Conservation (phyloP, 805 yeast species). For the Yarrowia bubula region DNA sequence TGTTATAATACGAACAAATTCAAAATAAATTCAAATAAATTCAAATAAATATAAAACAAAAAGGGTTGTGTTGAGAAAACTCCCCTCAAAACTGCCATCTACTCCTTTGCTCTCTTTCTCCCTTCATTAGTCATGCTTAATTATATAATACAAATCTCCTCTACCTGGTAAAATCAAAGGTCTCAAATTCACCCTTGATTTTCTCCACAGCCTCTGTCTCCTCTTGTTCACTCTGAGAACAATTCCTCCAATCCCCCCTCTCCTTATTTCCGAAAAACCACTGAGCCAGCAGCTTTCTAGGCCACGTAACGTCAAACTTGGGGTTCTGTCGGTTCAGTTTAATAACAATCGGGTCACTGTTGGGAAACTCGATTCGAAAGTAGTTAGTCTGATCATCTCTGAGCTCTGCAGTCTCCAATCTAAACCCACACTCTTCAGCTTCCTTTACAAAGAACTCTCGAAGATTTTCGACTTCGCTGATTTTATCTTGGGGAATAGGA, state of each 20-base stretch:
- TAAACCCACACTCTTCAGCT: conserved; percentile 19
- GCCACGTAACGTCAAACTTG: conserved; percentile 74
- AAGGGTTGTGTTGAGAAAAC: too few relatives aligned
- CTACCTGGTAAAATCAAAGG: conserved; percentile 50
- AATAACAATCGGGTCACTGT: conserved; percentile 27
- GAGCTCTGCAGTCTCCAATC: conserved; percentile 26
- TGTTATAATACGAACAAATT: too few relatives aligned
- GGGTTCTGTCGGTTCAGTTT: conserved; percentile 27
- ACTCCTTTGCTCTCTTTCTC: not conserved
- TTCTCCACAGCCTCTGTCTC: conserved; percentile 62
- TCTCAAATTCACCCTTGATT: conserved; percentile 56
- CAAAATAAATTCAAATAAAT: not conserved
- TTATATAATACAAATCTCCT: not conserved
- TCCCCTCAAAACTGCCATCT: too few relatives aligned
- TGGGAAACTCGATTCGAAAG: conserved; percentile 32
- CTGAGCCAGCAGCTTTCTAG: conserved; percentile 72
- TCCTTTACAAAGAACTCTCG: conserved; percentile 25
- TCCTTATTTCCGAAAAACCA: conserved; percentile 55
- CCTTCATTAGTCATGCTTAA: not conserved
- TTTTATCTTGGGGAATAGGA: conserved; percentile 55
- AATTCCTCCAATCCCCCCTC: conserved; percentile 71
- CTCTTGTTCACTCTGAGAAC: conserved; percentile 60
- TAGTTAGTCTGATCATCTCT: conserved; percentile 37
- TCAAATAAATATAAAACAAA: not conserved
- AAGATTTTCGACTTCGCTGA: conserved; percentile 30